Conservation (phyloP, 2,329 filamentous ascomycete genomes). For the Exophiala dermatitidis region DNA sequence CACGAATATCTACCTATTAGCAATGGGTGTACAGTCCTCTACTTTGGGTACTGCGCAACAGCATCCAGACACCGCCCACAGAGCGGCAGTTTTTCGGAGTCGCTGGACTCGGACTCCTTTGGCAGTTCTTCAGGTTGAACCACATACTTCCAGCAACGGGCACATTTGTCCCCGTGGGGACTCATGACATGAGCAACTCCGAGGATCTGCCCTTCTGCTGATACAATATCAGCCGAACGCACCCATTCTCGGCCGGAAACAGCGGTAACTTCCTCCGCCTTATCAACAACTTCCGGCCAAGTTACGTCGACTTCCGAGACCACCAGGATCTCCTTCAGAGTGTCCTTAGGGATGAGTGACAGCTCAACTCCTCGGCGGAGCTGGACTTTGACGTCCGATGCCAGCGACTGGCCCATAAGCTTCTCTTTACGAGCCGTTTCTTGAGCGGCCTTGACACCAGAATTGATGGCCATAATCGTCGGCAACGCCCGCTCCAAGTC, state of each 20-base stretch:
- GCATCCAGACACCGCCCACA: slow-evolving; percentile 20
- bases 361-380: slow-evolving; percentile 7
- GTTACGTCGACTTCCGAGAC: slow-evolving; percentile 15
- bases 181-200: slow-evolving; percentile 11
- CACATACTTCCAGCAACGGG: slow-evolving; percentile 81
- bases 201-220: slow-evolving; percentile 4
- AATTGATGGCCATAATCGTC: slow-evolving; percentile 46
- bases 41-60: slow-evolving; percentile 13
- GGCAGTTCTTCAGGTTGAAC: slow-evolving; percentile 4
- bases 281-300: background rate
- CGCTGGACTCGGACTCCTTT: background rate
- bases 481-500: slow-evolving; percentile 26
- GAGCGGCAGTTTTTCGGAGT: slow-evolving; percentile 5
- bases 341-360: slow-evolving; percentile 14
- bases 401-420: slow-evolving; percentile 69
- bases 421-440: slow-evolving; percentile 67
- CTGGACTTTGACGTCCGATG: slow-evolving; percentile 55
- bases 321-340: slow-evolving; percentile 22
- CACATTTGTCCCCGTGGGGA: slow-evolving; percentile 55
- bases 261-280: background rate
- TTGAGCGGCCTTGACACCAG: slow-evolving; percentile 62
- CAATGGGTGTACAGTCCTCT: background rate
- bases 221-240: slow-evolving; percentile 10
- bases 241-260: slow-evolving; percentile 9
- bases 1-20: slow-evolving; percentile 9